phyloP scores from a whole-genome alignment of 2,329 filamentous ascomycete species.

The Cladobotryum mycophilum region DNA sequence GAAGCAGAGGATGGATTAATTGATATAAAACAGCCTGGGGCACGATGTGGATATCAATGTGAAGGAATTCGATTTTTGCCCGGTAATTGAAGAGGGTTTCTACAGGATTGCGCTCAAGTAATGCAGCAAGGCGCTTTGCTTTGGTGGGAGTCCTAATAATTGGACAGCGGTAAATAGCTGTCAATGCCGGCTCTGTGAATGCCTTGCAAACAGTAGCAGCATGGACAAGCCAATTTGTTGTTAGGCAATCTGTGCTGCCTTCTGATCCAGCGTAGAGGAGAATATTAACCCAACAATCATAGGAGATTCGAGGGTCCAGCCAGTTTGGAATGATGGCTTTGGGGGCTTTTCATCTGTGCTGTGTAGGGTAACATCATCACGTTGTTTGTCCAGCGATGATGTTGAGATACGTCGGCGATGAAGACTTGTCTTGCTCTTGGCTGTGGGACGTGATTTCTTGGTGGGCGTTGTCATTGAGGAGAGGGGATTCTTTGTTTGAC shows the following conservation, averaged over 20 bases:
- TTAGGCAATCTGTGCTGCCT: slow-evolving; percentile 33
- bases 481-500: neutral
- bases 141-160: slow-evolving; percentile 48
- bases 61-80: slow-evolving; percentile 63
- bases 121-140: slow-evolving; percentile 38
- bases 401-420: slow-evolving; percentile 12
- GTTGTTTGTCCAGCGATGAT: slow-evolving; percentile 10
- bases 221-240: slow-evolving; percentile 58
- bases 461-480: neutral
- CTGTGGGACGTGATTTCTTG: neutral
- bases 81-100: slow-evolving; percentile 56
- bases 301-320: slow-evolving; percentile 51
- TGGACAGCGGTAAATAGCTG: slow-evolving; percentile 64
- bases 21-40: slow-evolving; percentile 35
- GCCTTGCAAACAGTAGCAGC: slow-evolving; percentile 55
- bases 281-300: slow-evolving; percentile 62
- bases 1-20: slow-evolving; percentile 59
- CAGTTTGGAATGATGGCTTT: slow-evolving; percentile 43
- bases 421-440: neutral
- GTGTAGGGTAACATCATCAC: neutral
- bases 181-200: slow-evolving; percentile 67
- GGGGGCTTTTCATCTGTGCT: neutral
- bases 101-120: slow-evolving; percentile 49
- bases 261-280: slow-evolving; percentile 60
- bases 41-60: slow-evolving; percentile 64